Percentiles rank a stretch among this genome's conserved stretches.
Conservation (phyloP, 805 yeast genomes). For the Candida boidinii region DNA sequence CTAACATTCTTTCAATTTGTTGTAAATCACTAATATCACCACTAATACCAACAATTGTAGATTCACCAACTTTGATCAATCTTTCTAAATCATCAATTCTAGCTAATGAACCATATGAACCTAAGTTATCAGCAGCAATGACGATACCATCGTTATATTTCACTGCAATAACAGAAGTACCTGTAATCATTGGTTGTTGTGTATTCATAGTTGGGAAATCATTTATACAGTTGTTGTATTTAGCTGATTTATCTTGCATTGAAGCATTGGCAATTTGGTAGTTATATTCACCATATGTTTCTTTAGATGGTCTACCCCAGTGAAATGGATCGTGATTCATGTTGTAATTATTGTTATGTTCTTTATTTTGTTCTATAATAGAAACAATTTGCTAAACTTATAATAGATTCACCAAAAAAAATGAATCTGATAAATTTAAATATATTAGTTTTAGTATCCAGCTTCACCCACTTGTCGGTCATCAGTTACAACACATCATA, state of each 20-base stretch:
- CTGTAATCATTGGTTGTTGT: conserved; percentile 92
- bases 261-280: conserved; percentile 60
- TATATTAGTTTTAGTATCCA: too few relatives aligned
- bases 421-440: too few relatives aligned
- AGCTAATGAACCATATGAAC: conserved; percentile 87
- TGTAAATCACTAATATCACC: conserved; percentile 96
- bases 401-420: too few relatives aligned
- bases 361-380: too few relatives aligned
- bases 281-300: conserved; percentile 76
- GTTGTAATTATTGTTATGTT: not conserved
- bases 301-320: conserved; percentile 94
- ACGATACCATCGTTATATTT: conserved; percentile 87
- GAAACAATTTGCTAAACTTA: too few relatives aligned
- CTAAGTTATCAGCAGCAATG: conserved; percentile 92
- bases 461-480: too few relatives aligned
- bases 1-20: conserved; percentile 63
- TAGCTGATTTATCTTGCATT: conserved; percentile 12
- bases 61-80: conserved; percentile 71
- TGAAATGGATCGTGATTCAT: conserved; percentile 94
- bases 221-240: conserved; percentile 11
- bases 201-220: conserved; percentile 75
- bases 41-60: conserved; percentile 84
- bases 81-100: conserved; percentile 83
- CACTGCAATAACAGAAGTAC: conserved; percentile 89
- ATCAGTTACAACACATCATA: too few relatives aligned